Base-by-base conservation (phyloP, 2,329 filamentous ascomycete species). In the Stagonosporopsis rhizophila region DNA sequence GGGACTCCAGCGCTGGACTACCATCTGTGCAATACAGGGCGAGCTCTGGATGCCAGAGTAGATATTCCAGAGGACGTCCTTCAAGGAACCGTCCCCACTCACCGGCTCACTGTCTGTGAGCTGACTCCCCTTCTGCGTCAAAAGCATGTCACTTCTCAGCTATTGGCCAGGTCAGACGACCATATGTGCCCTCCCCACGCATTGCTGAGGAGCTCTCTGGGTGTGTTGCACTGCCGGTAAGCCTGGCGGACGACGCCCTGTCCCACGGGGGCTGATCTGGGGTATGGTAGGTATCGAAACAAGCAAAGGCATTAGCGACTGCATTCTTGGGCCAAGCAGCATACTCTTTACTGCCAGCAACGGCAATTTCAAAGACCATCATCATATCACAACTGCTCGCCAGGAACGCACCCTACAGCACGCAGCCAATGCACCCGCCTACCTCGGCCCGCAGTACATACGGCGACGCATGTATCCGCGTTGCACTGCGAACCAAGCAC, bases 261-360 rank as follows among this genome's bases (percentile, higher is more conserved):
- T 51, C 27, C 53, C 60, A 64, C 61, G 64, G 66, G 60, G 62
- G 59, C 48, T 54, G 49, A 52, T 60, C 63, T 60, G 66, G 65
- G 63, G 64, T 63, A 66, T 58, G 52, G 46, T 42, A 57, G 45
- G 59, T 37, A 28, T 61, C 45, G 44, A 58, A 14, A 60, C 42
- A 61, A 56, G 59, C 62, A 67, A 56, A 47, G 23, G 50, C 57
- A 52, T 46, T 56, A 53, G 40, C 50, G 47, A 45, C 30, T 48
- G 53, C 53, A 56, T 47, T 52, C 53, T 47, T 52, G 12, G 41
- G 11, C 11, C 37, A 39, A 56, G 40, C 45, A 39, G 41, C 44
- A 44, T 44, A 45, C 51, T 45, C 20, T 44, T 41, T 12, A 39
- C 27, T 47, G 41, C 46, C 27, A 38, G 38, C 45, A 50, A 41